These are phyloP conservation scores for Neoboletus subvelutipes DNA, from an alignment of 768 basidiomycete species.

Conservation along the genomic window DNA sequence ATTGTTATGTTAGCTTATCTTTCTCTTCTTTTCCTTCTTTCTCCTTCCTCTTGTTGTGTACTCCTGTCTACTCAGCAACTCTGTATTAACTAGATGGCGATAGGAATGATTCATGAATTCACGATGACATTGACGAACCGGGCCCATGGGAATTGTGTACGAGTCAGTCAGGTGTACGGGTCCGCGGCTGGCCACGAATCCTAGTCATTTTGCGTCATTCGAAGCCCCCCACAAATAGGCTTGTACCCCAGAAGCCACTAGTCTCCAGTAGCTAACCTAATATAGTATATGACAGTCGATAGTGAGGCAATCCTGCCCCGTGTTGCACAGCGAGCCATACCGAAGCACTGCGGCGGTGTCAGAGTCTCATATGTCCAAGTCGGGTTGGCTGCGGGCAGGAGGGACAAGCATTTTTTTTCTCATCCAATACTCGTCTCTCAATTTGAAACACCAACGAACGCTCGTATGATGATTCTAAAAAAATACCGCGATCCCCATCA, in stretches of 20 bases:
- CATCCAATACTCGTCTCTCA: neutral
- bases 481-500: neutral
- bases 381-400: neutral
- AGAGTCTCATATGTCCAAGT: slow-evolving; percentile 2
- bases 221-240: neutral
- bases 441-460: neutral
- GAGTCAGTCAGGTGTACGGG: slow-evolving; percentile 2
- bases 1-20: slow-evolving; percentile 15
- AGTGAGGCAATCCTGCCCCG: neutral
- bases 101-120: neutral
- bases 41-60: neutral
- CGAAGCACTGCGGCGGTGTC: slow-evolving; percentile 5
- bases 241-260: no score
- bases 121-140: neutral
- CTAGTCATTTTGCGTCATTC: slow-evolving; percentile 6
- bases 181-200: neutral
- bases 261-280: no score
- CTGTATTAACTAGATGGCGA: slow-evolving; percentile 18
- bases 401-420: neutral
- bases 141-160: neutral
- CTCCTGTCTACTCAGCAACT: neutral
- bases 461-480: no score
- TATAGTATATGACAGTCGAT: neutral
- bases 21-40: neutral
- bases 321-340: neutral